Conservation (phyloP, 352 stramenopile genomes). For the Globisporangium perplexum region DNA sequence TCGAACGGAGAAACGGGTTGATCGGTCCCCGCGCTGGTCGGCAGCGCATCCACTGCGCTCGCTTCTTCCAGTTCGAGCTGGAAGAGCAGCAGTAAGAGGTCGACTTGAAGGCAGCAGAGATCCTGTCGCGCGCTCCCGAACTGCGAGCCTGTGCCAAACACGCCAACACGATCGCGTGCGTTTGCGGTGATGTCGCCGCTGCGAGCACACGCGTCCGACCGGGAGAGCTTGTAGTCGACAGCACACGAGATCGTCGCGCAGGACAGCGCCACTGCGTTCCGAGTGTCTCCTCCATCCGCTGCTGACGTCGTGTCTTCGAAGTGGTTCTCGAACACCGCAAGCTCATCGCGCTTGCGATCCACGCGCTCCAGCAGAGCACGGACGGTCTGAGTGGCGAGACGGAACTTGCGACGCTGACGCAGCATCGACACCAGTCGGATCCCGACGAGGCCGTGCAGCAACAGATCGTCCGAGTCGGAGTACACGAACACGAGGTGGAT, state of each 20-base stretch:
- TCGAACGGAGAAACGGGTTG: neutral
- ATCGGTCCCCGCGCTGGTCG: neutral
- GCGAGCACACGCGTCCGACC: constrained; percentile 10
- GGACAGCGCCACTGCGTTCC: constrained; percentile 8
- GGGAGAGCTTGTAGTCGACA: constrained; percentile 3
- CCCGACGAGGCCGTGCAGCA: constrained; percentile 39
- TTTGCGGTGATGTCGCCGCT: neutral
- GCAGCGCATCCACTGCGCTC: constrained; percentile 20
- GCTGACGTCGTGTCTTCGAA: constrained; percentile 15
- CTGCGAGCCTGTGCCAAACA: constrained; percentile 50
- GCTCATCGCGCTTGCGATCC: constrained; percentile 28
- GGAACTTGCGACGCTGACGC: constrained; percentile 18
- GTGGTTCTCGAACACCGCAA: constrained; percentile 28
- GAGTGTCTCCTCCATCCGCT: neutral
- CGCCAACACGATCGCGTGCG: constrained; percentile 28
- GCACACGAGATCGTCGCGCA: constrained; percentile 37
- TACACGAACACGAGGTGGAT: constrained; percentile 34
- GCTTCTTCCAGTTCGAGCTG: constrained; percentile 50
- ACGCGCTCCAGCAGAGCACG: constrained; percentile 32
- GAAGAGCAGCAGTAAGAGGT: constrained; percentile 45
- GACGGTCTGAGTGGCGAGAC: constrained; percentile 27
- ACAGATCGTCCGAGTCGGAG: constrained; percentile 43
- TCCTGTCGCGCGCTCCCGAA: constrained; percentile 46
- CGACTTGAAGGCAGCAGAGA: constrained; percentile 48
- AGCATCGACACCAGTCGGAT: constrained; percentile 36